Percentiles rank a stretch among this genome's conserved stretches.
phyloP scores from a whole-genome alignment of 2,329 filamentous ascomycete genomes.

The Paracorniculantispora psalliotae region DNA sequence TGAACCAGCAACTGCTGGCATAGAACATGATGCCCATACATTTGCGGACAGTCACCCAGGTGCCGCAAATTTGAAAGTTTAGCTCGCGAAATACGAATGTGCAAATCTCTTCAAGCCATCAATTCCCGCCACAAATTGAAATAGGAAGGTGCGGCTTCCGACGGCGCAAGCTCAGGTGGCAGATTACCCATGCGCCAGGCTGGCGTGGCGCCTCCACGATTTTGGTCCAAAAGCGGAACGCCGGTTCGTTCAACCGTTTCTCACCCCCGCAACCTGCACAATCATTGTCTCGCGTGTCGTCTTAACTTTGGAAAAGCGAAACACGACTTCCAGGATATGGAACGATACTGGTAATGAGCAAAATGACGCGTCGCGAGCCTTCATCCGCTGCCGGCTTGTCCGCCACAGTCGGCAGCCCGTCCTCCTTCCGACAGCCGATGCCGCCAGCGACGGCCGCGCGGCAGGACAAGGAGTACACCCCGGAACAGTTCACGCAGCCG shows the following conservation, averaged over 20 bases:
- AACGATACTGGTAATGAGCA: neutral
- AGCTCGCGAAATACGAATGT: too few species aligned
- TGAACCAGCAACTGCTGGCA: too few species aligned
- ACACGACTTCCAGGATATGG: neutral
- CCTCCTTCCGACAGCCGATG: neutral
- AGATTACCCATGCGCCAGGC: neutral
- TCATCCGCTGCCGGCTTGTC: neutral
- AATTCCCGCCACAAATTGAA: too few species aligned
- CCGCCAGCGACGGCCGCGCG: neutral
- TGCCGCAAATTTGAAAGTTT: too few species aligned
- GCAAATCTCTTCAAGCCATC: neutral
- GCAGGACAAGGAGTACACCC: constrained; percentile 25
- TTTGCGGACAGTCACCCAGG: too few species aligned
- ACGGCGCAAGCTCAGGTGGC: neutral
- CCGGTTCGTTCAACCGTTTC: neutral
- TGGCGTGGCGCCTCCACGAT: constrained; percentile 5
- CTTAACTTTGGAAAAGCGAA: neutral
- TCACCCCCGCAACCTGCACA: neutral
- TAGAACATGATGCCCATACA: too few species aligned
- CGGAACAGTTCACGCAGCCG: constrained; percentile 70
- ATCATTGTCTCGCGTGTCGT: neutral
- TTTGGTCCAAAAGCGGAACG: neutral
- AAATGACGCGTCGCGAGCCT: neutral
- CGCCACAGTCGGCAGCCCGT: neutral
- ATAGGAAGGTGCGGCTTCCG: neutral